Base-by-base conservation (phyloP, 768 basidiomycete species). In the Lentinula raphanica region DNA sequence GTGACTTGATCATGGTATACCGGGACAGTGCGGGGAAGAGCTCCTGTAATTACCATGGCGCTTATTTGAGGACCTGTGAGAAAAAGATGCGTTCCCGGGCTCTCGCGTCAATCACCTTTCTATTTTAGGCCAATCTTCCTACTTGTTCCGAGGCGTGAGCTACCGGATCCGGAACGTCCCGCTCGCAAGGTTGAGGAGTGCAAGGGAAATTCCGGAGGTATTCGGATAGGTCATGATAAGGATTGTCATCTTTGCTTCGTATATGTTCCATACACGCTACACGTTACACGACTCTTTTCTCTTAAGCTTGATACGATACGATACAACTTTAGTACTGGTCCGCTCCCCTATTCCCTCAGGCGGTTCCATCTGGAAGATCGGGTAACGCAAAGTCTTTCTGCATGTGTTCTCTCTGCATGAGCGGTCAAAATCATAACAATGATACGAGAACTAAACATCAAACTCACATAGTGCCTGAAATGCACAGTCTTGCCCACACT, bases 391-490 rank as follows among this genome's bases (percentile, higher is more conserved):
- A 74, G 42, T 72, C 68, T 9, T 66, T 62, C 59, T 72, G 68
- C 71, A 73, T 73, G 56, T 76, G 72, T 55, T 68, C 71, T 1
- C 62, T 70, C 73, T 72, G 54, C 2, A 49, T n/a, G 23, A 25
- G 11, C 28, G 50, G 42, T 13, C 59, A 42, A 25, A 15, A 53
- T 28, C n/a, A n/a, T 40, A 15, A 38, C 13, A 5, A 59, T 17
- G 42, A n/a, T n/a, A n/a, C n/a, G 31, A 15, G 31, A 19, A 11
- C 5, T 13, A 17, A 8, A 23, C 5, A 38, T 5, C 13, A 4
- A 11, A 68, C 71, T 27, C 60, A 74, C 71, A 63, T 72, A 74
- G 60, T 68, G 50, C 38, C 74, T 66, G 56, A 69, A 75, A 61
- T 74, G 71, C 19, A 73, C 60, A 2, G 58, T 69, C 62, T 69